Percentiles rank a stretch among this genome's conserved stretches.
These are phyloP conservation scores for Nidularia pulvinata DNA, from an alignment of 768 basidiomycete genomes.

Conservation along the genomic window DNA sequence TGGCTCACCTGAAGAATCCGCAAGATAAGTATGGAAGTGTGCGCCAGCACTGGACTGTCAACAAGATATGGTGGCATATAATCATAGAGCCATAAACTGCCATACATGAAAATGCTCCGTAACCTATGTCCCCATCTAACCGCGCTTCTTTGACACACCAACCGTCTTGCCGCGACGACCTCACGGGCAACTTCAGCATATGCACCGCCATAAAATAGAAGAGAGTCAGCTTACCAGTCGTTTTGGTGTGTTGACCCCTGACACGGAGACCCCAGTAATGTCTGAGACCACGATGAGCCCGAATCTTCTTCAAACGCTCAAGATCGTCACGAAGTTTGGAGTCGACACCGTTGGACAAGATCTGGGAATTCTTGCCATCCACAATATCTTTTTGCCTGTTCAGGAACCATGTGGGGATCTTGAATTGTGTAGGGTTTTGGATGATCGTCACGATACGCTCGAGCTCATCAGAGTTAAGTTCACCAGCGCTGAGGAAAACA, in stretches of 20 bases:
- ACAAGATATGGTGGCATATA: not conserved
- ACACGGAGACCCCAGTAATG: slow-evolving; percentile 96
- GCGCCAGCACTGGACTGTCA: no score
- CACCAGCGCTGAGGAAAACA: not conserved
- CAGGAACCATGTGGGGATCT: slow-evolving; percentile 99
- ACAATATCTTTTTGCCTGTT: slow-evolving; percentile 99
- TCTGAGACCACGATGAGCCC: slow-evolving; percentile 91
- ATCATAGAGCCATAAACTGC: not conserved
- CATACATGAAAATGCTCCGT: no score
- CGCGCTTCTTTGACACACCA: slow-evolving; percentile 93
- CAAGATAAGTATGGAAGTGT: no score
- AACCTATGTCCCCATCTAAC: slow-evolving; percentile 24
- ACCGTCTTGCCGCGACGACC: slow-evolving; percentile 96
- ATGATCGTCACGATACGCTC: slow-evolving; percentile 99
- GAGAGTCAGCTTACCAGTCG: slow-evolving; percentile 65
- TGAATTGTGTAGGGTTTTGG: slow-evolving; percentile 99
- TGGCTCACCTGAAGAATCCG: no score
- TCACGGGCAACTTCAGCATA: slow-evolving; percentile 19
- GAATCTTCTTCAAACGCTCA: slow-evolving; percentile 98
- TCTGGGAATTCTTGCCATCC: slow-evolving; percentile 96
- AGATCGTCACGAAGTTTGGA: slow-evolving; percentile 98
- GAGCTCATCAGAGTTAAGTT: slow-evolving; percentile 53
- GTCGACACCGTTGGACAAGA: slow-evolving; percentile 95
- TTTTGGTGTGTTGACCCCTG: slow-evolving; percentile 99
- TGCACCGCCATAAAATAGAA: slow-evolving; percentile 1